A percentile compares a stretch with the other conserved stretches of the same genome.
Conservation (phyloP, 1,139 yeast species). For the Groenewaldozyma sp. region DNA sequence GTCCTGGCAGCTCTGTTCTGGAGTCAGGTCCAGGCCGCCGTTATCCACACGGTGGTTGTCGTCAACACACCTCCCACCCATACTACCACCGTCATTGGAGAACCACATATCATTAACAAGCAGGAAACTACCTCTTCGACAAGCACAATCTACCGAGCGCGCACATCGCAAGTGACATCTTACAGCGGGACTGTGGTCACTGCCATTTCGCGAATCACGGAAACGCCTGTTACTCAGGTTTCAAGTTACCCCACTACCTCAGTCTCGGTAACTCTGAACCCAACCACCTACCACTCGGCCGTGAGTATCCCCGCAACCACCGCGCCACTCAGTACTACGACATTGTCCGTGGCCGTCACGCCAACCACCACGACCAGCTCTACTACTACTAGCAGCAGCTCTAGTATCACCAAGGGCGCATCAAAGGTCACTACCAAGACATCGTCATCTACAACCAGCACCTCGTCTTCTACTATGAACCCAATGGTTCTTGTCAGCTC, state of each 20-base stretch:
- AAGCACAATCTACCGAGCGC: conserved; percentile 23
- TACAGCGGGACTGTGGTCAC: conserved; percentile 23
- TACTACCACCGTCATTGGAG: conserved; percentile 18
- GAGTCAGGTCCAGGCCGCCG: conserved; percentile 11
- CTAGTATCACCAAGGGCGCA: conserved; percentile 13
- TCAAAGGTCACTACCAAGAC: conserved; percentile 9
- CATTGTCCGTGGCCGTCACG: conserved; percentile 6
- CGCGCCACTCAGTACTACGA: conserved; percentile 4
- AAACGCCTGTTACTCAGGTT: conserved; percentile 26
- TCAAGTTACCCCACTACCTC: conserved; percentile 18
- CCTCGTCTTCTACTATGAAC: conserved; percentile 10
- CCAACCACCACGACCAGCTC: neutral
- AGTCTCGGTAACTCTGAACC: conserved; percentile 19
- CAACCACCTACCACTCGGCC: conserved; percentile 17
- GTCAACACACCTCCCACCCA: conserved; percentile 17
- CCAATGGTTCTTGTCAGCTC: conserved; percentile 10
- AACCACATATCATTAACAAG: conserved; percentile 16
- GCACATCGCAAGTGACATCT: conserved; percentile 21
- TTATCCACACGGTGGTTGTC: conserved; percentile 13
- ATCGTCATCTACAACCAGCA: conserved; percentile 1
- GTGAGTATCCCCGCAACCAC: conserved; percentile 8
- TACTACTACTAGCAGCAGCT: conserved; percentile 4
- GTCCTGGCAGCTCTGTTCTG: conserved; percentile 1
- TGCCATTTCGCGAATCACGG: conserved; percentile 20
- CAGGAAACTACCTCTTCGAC: conserved; percentile 23